These are phyloP conservation scores for Circinella umbellata DNA, from an alignment of 371 early-diverging fungal species.

Conservation along the genomic window DNA sequence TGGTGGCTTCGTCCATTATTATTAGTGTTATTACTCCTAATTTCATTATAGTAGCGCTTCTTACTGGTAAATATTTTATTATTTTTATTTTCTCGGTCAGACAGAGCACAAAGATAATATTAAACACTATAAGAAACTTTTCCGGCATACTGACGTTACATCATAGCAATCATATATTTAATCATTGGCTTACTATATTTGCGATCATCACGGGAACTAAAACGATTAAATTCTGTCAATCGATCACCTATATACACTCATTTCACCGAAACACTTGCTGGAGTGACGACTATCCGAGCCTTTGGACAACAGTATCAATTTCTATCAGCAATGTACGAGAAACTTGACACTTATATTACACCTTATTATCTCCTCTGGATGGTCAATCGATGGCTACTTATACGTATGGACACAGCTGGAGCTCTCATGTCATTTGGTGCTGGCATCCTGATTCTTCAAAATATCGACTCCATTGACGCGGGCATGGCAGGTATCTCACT, in stretches of 20 bases:
- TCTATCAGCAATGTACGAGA: constrained; percentile 55
- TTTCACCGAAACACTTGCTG: constrained; percentile 72
- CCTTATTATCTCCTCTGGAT: constrained; percentile 85
- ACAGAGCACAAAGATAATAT: no score
- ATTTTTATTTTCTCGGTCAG: no score
- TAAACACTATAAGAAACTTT: no score
- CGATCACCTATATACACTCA: constrained; percentile 77
- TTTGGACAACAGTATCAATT: constrained; percentile 70
- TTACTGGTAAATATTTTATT: constrained; percentile 23
- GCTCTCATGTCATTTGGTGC: constrained; percentile 72
- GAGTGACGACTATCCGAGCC: constrained; percentile 74
- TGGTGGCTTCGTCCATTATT: constrained; percentile 64
- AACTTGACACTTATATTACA: constrained; percentile 68
- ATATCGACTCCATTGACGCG: constrained; percentile 65
- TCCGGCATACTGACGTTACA: background rate
- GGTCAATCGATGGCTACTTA: constrained; percentile 84
- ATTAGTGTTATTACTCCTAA: constrained; percentile 63
- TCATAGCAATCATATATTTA: constrained; percentile 26
- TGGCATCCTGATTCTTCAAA: constrained; percentile 61
- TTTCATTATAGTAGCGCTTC: constrained; percentile 49
- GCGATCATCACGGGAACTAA: constrained; percentile 76
- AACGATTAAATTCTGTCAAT: constrained; percentile 78
- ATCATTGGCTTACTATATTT: constrained; percentile 67
- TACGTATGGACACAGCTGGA: constrained; percentile 75
- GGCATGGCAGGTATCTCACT: constrained; percentile 86